Base-by-base conservation (phyloP, 208 protist species). In the Leishmania tropica region DNA sequence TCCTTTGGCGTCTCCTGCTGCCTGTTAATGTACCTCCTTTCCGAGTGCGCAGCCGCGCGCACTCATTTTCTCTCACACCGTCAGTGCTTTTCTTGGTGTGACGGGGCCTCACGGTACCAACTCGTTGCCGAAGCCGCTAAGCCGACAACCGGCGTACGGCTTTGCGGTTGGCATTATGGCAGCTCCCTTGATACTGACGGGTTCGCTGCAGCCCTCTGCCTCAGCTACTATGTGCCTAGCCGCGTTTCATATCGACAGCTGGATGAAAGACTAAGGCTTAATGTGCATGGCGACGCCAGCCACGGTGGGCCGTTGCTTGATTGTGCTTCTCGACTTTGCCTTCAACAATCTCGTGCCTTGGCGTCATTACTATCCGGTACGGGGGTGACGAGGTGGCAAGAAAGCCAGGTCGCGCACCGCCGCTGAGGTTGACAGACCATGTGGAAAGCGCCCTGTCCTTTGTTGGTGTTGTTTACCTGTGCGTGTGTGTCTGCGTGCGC, bases 151-250 rank as follows among this genome's bases (percentile, higher is more conserved):
- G 2, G 89, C 90, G n/a, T 87, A 83, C 65, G 85, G 85, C 19
- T 94, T 96, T 73, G 87, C 87, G 0, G 92, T 96, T 24, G 67
- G 85, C 11, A 85, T 93, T 42, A 60, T 94, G 70, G 88, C 90
- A 19, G 73, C 81, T 35, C 64, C 89, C 35, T 90, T 90, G 85
- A 86, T 88, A 75, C 45, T 96, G 64, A 89, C 87, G 31, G 79
- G 86, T 47, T 80, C 86, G 17, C 83, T 96, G 76, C 88, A 96
- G 77, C 90, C 92, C 6, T 94, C 92, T 7, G 90, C 89, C 28
- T 92, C 92, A 3, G 90, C 90, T 45, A 94, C 90, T 19, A 89
- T 88, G n/a, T 93, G 91, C 64, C 78, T 94, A 21, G 92, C 89
- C 28, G 89, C 81, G 1, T 89, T 94, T 71, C 89, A 94, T 77